Conservation (phyloP, 1,284 basidiomycete genomes). For the Coniophora puteana region DNA sequence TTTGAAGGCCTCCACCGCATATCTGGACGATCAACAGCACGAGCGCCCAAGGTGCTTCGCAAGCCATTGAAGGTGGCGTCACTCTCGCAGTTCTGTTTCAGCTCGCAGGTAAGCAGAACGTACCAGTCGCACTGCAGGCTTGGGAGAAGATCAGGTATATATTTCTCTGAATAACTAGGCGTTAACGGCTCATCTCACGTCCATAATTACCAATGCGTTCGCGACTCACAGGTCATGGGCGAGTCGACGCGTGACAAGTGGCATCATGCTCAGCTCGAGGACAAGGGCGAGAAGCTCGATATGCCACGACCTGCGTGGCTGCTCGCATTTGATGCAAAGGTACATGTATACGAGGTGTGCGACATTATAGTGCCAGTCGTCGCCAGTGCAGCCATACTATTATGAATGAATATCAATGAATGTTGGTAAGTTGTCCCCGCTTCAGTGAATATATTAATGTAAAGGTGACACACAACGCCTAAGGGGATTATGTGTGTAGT, state of each 20-base stretch:
- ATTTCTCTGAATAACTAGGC: background rate
- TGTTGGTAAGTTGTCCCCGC: too few species aligned
- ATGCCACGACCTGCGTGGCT: constrained; percentile 27
- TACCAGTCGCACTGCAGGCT: constrained; percentile 16
- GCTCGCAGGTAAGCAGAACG: constrained; percentile 18
- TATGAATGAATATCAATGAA: too few species aligned
- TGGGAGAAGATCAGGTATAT: constrained; percentile 25
- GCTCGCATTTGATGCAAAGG: constrained; percentile 23
- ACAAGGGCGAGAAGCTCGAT: constrained; percentile 12
- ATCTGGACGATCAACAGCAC: constrained; percentile 18
- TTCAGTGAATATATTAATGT: too few species aligned
- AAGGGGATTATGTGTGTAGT: too few species aligned
- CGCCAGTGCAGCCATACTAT: too few species aligned
- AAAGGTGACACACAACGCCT: too few species aligned
- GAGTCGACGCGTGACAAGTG: constrained; percentile 25
- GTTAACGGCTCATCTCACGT: background rate
- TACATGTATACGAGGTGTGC: constrained; percentile 19
- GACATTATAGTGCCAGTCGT: too few species aligned
- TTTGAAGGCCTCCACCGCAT: background rate
- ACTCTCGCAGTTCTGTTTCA: constrained; percentile 20
- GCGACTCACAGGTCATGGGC: constrained; percentile 21
- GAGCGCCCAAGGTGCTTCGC: constrained; percentile 25
- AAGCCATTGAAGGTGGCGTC: constrained; percentile 27
- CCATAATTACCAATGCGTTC: constrained; percentile 24
- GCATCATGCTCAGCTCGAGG: constrained; percentile 20